Evolutionary conservation across 345 rosid genomes (phyloP).

Genomic region (Bruguiera gymnorhiza): DNA sequence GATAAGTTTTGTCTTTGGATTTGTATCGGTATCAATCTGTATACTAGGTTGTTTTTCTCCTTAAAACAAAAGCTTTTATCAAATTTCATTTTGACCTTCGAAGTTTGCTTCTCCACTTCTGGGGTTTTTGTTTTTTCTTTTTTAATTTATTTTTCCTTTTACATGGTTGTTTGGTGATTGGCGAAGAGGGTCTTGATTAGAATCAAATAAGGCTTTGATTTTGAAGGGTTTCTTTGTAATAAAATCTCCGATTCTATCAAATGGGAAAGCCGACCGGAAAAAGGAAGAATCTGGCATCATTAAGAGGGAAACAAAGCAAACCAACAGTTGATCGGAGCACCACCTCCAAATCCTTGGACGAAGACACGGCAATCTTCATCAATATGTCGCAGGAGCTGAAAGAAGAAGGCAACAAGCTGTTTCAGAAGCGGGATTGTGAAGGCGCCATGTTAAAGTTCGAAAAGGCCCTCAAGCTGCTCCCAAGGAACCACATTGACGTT

Average conservation of each 20-base stretch:
- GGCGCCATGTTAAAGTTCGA: slow-evolving; percentile 93
- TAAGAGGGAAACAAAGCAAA: slow-evolving; percentile 44
- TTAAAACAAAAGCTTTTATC: background rate
- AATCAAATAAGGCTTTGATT: slow-evolving; percentile 10
- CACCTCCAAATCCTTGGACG: slow-evolving; percentile 69
- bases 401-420: slow-evolving; percentile 90
- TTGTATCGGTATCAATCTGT: background rate
- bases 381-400: slow-evolving; percentile 88
- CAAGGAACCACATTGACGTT: slow-evolving; percentile 69
- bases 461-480: slow-evolving; percentile 88
- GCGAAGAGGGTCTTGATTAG: background rate
- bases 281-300: slow-evolving; percentile 56
- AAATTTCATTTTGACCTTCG: background rate
- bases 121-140: background rate
- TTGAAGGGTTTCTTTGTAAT: background rate
- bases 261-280: slow-evolving; percentile 97
- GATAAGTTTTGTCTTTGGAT: no score
- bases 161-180: slow-evolving; percentile 1
- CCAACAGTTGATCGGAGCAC: slow-evolving; percentile 36
- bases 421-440: slow-evolving; percentile 86
- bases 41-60: background rate
- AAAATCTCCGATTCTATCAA: background rate
- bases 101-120: background rate
- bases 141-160: no score
- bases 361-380: slow-evolving; percentile 87